phyloP scores from a whole-genome alignment of 176 grass and related monocot species.

The Zoysia japonica region DNA sequence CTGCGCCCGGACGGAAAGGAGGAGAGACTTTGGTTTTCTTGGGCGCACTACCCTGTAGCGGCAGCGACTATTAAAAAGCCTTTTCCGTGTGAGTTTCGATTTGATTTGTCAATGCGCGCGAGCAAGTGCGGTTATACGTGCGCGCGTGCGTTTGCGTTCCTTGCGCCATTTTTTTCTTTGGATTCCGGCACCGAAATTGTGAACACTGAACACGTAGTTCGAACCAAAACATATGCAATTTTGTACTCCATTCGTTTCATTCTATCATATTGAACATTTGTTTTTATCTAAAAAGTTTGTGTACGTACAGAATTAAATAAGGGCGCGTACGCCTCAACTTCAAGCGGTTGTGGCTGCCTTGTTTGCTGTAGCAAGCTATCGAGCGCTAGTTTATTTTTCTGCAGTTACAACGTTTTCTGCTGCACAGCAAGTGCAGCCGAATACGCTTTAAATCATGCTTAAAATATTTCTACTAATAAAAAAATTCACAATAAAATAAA shows the following conservation, averaged over 20 bases:
- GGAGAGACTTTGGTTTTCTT: neutral
- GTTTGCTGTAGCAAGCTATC: no score
- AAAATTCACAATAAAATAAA: no score
- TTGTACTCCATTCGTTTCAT: neutral
- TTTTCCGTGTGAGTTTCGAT: neutral
- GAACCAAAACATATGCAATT: neutral
- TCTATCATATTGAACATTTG: no score
- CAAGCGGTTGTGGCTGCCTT: no score
- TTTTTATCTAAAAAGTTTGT: no score
- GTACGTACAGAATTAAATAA: no score
- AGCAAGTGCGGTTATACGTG: neutral
- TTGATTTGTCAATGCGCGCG: conserved; percentile 18
- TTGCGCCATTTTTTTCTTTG: neutral
- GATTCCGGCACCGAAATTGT: neutral
- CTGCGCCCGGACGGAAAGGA: conserved; percentile 25
- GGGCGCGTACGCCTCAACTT: no score
- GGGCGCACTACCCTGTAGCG: neutral
- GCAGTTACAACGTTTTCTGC: no score
- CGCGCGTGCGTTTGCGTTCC: neutral
- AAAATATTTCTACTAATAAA: no score
- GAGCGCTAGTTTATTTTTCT: no score
- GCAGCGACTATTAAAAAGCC: neutral
- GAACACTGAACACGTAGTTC: neutral
- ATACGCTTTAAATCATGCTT: no score
- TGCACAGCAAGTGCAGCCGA: no score